phyloP scores from a whole-genome alignment of 2,329 filamentous ascomycete species.

The Ilyonectria mors-panacis region DNA sequence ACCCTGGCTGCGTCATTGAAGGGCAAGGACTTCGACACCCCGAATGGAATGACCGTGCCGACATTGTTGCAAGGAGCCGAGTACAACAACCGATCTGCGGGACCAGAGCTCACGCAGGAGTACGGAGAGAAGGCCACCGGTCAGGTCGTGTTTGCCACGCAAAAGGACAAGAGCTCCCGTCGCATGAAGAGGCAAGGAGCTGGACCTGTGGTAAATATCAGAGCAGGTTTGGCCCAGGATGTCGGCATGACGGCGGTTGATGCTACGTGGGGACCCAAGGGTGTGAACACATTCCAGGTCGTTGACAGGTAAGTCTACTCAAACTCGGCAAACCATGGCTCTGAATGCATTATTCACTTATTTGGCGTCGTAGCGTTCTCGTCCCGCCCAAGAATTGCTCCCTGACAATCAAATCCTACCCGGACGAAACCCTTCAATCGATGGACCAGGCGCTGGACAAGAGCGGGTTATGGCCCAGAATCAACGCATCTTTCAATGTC shows the following conservation, averaged over 20 bases:
- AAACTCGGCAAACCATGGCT: too few species aligned
- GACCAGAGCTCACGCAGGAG: constrained; percentile 22
- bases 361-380: constrained; percentile 28
- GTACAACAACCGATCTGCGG: constrained; percentile 42
- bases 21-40: constrained; percentile 24
- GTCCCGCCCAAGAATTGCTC: constrained; percentile 35
- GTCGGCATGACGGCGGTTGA: constrained; percentile 40
- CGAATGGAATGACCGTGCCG: constrained; percentile 28
- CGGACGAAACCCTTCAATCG: constrained; percentile 27
- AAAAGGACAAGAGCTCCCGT: background rate
- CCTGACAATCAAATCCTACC: constrained; percentile 25
- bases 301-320: constrained; percentile 29
- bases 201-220: constrained; percentile 24
- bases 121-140: constrained; percentile 34
- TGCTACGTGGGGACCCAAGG: constrained; percentile 38
- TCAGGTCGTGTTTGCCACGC: constrained; percentile 37
- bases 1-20: constrained; percentile 25
- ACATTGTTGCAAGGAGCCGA: constrained; percentile 27
- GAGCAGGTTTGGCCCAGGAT: constrained; percentile 39
- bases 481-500: constrained; percentile 37
- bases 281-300: constrained; percentile 37
- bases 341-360: background rate
- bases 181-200: constrained; percentile 13
- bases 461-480: constrained; percentile 32
- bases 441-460: constrained; percentile 35